Percentiles rank a stretch among this genome's conserved stretches.
Conservation (phyloP, 1,284 basidiomycete species). For the Leucoagaricus sp. region DNA sequence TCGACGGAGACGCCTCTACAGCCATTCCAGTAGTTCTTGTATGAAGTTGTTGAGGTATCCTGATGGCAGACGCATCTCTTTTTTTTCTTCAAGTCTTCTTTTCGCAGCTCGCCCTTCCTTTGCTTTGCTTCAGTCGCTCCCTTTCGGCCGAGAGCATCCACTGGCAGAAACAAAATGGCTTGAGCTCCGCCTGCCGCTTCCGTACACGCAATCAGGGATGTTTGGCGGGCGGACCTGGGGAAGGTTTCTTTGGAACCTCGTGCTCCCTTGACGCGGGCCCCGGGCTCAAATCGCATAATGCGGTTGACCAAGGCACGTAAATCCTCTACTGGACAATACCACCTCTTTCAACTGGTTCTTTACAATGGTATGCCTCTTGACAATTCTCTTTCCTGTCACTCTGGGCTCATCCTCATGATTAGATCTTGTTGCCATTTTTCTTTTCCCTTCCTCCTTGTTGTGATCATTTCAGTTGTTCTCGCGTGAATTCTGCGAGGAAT, state of each 20-base stretch:
- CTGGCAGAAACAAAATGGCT: neutral
- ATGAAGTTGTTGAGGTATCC: too few species aligned
- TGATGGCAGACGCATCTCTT: neutral
- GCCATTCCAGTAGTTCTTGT: too few species aligned
- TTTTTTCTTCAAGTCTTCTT: neutral
- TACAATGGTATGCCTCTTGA: too few species aligned
- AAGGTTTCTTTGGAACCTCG: slow-evolving; percentile 8
- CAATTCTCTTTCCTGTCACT: neutral
- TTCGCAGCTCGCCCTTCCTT: neutral
- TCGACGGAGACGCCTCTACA: too few species aligned
- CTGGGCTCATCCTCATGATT: neutral
- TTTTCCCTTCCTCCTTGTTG: too few species aligned
- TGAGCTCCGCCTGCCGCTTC: neutral
- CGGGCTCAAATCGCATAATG: neutral
- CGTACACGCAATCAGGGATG: too few species aligned
- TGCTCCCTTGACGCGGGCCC: slow-evolving; percentile 10
- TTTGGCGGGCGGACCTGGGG: neutral
- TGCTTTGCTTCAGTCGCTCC: too few species aligned
- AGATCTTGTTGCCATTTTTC: too few species aligned
- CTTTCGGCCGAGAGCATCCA: neutral
- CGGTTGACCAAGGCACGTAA: neutral
- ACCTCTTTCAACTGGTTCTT: too few species aligned
- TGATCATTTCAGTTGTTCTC: too few species aligned
- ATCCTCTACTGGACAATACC: neutral
- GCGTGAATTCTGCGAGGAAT: too few species aligned